Evolutionary conservation across 2,329 filamentous ascomycete species (phyloP).

Genomic region (Aspergillus sp.): DNA sequence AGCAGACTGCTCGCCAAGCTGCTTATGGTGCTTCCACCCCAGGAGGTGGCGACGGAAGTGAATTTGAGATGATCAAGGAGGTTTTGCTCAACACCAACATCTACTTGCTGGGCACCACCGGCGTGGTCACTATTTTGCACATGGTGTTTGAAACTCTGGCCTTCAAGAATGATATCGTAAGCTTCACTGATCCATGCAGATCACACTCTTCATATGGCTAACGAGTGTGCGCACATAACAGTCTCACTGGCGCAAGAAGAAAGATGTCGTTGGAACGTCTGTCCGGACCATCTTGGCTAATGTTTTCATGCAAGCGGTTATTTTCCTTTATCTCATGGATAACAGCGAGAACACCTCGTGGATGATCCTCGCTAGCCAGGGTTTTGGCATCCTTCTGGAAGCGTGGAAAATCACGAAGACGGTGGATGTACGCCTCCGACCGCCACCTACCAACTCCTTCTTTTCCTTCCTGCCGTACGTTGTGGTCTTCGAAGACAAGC

Average conservation of each 20-base stretch:
- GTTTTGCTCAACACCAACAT: constrained; percentile 92
- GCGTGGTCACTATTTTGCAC: constrained; percentile 81
- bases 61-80: constrained; percentile 97
- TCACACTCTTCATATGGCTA: background rate
- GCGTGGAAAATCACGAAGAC: constrained; percentile 97
- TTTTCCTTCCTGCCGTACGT: constrained; percentile 77
- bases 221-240: constrained; percentile 14
- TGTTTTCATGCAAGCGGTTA: constrained; percentile 94
- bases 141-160: constrained; percentile 94
- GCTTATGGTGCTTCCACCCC: constrained; percentile 70
- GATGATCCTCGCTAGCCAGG: constrained; percentile 97
- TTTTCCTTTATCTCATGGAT: constrained; percentile 95
- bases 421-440: constrained; percentile 80
- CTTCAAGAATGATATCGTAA: constrained; percentile 90
- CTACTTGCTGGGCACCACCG: constrained; percentile 82
- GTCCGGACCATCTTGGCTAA: constrained; percentile 95
- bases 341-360: constrained; percentile 97
- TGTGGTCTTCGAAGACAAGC: constrained; percentile 91
- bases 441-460: constrained; percentile 64
- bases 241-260: constrained; percentile 98
- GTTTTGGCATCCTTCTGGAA: constrained; percentile 74
- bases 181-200: constrained; percentile 13
- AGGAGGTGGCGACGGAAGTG: constrained; percentile 81
- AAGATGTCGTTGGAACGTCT: constrained; percentile 96
- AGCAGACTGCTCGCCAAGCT: constrained; percentile 75